Conservation (phyloP, 2,329 filamentous ascomycete genomes). For the Neonectria sp. region DNA sequence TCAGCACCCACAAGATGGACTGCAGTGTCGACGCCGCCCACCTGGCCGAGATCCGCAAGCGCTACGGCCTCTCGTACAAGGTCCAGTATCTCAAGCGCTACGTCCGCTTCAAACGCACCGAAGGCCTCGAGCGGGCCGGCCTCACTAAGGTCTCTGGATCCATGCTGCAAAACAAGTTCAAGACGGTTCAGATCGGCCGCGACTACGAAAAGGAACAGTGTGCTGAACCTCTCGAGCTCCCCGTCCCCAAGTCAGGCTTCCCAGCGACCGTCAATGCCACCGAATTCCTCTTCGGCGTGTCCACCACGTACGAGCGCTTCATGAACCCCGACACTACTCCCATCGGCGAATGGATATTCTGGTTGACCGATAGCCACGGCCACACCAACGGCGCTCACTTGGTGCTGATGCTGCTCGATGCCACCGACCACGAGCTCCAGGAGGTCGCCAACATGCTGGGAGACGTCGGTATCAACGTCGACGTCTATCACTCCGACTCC, state of each 20-base stretch:
- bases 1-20: constrained; percentile 57
- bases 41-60: constrained; percentile 61
- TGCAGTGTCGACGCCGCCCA: constrained; percentile 65
- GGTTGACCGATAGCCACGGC: constrained; percentile 71
- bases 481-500: constrained; percentile 69
- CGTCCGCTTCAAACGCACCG: constrained; percentile 63
- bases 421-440: constrained; percentile 65
- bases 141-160: constrained; percentile 66
- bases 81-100: constrained; percentile 72
- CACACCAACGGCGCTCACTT: constrained; percentile 71
- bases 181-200: constrained; percentile 63
- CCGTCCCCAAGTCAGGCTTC: constrained; percentile 65
- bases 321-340: constrained; percentile 66
- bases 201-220: constrained; percentile 60
- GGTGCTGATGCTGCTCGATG: constrained; percentile 68
- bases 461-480: constrained; percentile 68
- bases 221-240: constrained; percentile 64
- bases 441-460: constrained; percentile 64
- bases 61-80: constrained; percentile 63
- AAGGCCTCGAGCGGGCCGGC: constrained; percentile 64
- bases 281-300: constrained; percentile 73
- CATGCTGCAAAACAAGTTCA: constrained; percentile 65
- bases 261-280: constrained; percentile 68
- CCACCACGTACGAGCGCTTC: constrained; percentile 70
- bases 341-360: constrained; percentile 72